Evolutionary conservation across 345 rosid genomes (phyloP).

Genomic region (Noccaea bulbosa): DNA sequence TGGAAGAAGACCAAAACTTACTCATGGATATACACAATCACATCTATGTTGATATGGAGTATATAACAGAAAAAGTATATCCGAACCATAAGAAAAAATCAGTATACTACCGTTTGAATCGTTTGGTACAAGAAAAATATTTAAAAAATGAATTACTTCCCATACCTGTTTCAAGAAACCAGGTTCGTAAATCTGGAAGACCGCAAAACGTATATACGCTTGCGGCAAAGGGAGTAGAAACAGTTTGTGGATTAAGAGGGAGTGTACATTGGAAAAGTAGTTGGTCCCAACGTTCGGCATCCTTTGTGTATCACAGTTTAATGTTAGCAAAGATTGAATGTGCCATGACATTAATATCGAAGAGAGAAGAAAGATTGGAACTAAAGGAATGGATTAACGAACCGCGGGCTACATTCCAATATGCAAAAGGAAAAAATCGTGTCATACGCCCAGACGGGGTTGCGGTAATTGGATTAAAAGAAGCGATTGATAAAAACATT

Average conservation of each 20-base stretch:
- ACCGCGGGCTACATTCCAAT: not conserved
- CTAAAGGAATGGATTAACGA: not conserved
- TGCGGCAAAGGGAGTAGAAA: not conserved
- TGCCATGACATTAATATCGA: not conserved
- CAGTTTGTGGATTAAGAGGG: not conserved
- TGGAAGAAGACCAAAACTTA: not conserved
- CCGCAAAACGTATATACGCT: not conserved
- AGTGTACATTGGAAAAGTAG: not conserved
- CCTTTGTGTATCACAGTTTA: not conserved
- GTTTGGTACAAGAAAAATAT: not conserved
- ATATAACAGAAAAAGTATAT: not conserved
- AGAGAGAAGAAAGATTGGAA: not conserved
- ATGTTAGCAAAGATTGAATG: not conserved
- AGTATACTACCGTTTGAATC: not conserved
- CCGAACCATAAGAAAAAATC: not conserved
- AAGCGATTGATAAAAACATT: not conserved
- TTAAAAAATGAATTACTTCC: not conserved
- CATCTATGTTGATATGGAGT: not conserved
- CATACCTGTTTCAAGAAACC: not conserved
- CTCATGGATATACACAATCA: not conserved
- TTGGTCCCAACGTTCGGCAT: not conserved
- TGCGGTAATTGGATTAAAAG: not conserved
- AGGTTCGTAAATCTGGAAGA: not conserved
- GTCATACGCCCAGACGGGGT: slow-evolving; percentile 1
- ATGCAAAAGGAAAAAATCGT: not conserved